These are phyloP conservation scores for Barbarea vulgaris DNA, from an alignment of 345 rosid genomes.

Conservation along the genomic window DNA sequence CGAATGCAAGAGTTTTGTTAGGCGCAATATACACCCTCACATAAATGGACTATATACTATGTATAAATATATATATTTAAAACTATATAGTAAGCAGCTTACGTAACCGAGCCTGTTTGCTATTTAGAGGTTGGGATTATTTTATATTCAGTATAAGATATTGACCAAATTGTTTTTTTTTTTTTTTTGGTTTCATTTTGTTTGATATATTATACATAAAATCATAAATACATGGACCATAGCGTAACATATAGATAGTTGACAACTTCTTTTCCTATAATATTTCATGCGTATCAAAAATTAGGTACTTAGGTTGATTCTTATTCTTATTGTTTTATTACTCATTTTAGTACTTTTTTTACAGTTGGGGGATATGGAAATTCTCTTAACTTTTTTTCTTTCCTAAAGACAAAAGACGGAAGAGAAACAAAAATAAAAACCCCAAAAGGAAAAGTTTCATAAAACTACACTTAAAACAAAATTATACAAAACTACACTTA, in stretches of 20 bases:
- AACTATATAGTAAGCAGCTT: background rate
- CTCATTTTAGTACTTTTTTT: background rate
- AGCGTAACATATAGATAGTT: background rate
- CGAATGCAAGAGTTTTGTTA: background rate
- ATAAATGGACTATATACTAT: background rate
- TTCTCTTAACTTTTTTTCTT: too few relatives aligned
- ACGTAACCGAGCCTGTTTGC: background rate
- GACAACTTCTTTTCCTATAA: background rate
- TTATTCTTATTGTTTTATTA: background rate
- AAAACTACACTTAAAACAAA: background rate
- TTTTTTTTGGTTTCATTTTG: background rate
- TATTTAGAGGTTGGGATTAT: background rate
- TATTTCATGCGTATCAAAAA: background rate
- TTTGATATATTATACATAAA: background rate
- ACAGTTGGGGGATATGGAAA: background rate
- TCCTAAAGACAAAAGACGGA: background rate
- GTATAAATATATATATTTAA: background rate
- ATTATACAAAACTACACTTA: too few relatives aligned
- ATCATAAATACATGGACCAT: background rate
- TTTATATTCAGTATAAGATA: background rate
- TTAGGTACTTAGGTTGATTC: background rate
- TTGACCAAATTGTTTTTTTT: background rate
- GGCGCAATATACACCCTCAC: background rate
- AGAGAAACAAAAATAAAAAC: background rate
- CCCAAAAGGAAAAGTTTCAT: background rate